Base-by-base conservation (phyloP, 306 rosid genomes). In the Cucumis hystrix region DNA sequence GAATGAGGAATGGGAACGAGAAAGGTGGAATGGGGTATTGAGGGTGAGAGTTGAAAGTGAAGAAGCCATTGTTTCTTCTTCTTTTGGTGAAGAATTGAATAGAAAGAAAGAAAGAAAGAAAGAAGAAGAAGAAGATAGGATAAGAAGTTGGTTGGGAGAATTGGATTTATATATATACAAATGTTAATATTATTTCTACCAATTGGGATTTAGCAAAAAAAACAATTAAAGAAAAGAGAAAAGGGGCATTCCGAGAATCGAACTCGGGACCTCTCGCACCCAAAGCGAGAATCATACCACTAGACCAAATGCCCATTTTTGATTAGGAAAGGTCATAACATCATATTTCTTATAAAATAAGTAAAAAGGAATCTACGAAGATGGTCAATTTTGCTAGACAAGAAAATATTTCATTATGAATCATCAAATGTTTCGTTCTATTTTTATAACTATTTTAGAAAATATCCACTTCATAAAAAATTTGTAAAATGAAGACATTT, bases 41-140 rank as follows among this genome's bases (percentile, higher is more conserved):
- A 87, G 85, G 10, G 87, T 65, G 59, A 91, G 82, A 7, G 92
- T 83, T 6, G 91, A 88, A 68, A 87, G 87, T 61, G 96, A 79
- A 8, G 89, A 80, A 9, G 91, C 92, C 87, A 91, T 89, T 85
- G 30, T 28, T 72, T 63, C 43, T 64, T 64, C 47, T 63, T 37
- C 17, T 33, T 33, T 33, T 58, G 61, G 56, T 23, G 30, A 2
- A 74, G 49, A 7, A 47, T 12, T 0, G 54, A 52, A 52, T 16
- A 0, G 63, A 30, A 41, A 59, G 2, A 49, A 37, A 9, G 25
- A 56, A 12, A 73, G 56, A 18, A 20, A 0, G 62, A 23, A 23
- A 23, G 25, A 23, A 23, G 25, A 23, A 23, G n/a, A 23, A 41
- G 2, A 39, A 30, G 74, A 63, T 78, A 78, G 88, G 88, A 83